phyloP scores from a whole-genome alignment of 164 flowering plant species.

The Umbellularia californica region DNA sequence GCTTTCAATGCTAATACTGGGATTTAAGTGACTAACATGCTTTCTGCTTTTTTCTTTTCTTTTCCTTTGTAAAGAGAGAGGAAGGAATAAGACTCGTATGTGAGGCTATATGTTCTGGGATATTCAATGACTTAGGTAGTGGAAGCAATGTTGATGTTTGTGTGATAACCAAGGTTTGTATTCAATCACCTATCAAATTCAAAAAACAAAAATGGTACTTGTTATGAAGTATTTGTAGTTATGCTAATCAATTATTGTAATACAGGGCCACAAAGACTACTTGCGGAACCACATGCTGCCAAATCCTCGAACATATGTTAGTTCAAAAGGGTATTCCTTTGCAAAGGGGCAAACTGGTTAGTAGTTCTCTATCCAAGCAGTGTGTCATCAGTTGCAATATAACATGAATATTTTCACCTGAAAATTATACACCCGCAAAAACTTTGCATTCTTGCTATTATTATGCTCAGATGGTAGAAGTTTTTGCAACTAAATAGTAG shows the following conservation, averaged over 20 bases:
- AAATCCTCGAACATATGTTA: conserved; percentile 76
- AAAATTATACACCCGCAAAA: neutral
- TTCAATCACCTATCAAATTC: conserved; percentile 1
- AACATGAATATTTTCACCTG: neutral
- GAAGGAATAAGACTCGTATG: conserved; percentile 76
- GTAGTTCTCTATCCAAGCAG: conserved; percentile 9
- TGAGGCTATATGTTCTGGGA: conserved; percentile 87
- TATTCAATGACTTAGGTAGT: conserved; percentile 97
- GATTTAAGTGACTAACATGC: neutral
- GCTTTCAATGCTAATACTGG: neutral
- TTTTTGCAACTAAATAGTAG: neutral
- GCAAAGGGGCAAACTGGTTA: conserved; percentile 68
- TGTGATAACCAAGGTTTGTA: conserved; percentile 84
- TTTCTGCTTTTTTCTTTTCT: neutral
- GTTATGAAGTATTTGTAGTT: neutral
- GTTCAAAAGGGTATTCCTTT: conserved; percentile 57
- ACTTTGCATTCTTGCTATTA: neutral
- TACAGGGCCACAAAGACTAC: conserved; percentile 74
- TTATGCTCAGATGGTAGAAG: neutral
- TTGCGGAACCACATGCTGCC: conserved; percentile 69
- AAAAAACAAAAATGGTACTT: neutral
- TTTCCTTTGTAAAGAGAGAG: conserved; percentile 58
- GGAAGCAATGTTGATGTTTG: conserved; percentile 98
- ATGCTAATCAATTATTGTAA: neutral
- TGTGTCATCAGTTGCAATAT: neutral